Base-by-base conservation (phyloP, 1,284 basidiomycete genomes). In the Irpex rosettiformis region DNA sequence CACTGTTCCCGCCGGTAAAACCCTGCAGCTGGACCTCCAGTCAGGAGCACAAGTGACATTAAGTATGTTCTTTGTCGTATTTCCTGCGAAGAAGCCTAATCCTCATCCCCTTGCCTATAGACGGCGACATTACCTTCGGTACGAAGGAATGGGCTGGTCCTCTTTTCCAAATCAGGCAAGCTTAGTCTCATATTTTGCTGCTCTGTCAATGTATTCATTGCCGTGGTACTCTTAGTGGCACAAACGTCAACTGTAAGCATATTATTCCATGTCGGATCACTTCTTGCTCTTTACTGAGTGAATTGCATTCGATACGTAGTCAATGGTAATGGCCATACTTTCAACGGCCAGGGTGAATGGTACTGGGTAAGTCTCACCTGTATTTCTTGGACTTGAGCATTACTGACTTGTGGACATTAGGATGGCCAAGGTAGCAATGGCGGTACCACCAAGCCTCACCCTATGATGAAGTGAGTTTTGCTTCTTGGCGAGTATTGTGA, bases 261-360 rank as follows among this genome's bases (percentile, higher is more conserved):
- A n/a, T n/a, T n/a, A n/a, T n/a, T n/a, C n/a, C n/a, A n/a, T n/a
- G n/a, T n/a, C n/a, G n/a, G n/a, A n/a, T n/a, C n/a, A n/a, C n/a
- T n/a, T n/a, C n/a, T n/a, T n/a, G n/a, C n/a, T n/a, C n/a, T n/a
- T n/a, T n/a, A n/a, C n/a, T n/a, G n/a, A n/a, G n/a, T 11, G 11
- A 18, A 3, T 10, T 28, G n/a, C 25, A 40, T 16, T 13, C 27
- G 24, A 51, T 25, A 28, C n/a, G 11, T 45, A 71, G 74, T 77
- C 66, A 75, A 77, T 58, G 76, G 75, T 13, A 74, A 75, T 58
- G 74, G 74, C n/a, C 67, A 74, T 62, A 75, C 67, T 1, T 75
- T 77, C 64, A 67, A 77, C 60, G 76, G 75, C 3, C 69, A 73
- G 58, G 75, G 75, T n/a, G 67, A 71, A 1, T 73, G 70, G 55